These are phyloP conservation scores for Chrysanthemum seticuspe DNA, from an alignment of 129 eudicot species.

Conservation along the genomic window DNA sequence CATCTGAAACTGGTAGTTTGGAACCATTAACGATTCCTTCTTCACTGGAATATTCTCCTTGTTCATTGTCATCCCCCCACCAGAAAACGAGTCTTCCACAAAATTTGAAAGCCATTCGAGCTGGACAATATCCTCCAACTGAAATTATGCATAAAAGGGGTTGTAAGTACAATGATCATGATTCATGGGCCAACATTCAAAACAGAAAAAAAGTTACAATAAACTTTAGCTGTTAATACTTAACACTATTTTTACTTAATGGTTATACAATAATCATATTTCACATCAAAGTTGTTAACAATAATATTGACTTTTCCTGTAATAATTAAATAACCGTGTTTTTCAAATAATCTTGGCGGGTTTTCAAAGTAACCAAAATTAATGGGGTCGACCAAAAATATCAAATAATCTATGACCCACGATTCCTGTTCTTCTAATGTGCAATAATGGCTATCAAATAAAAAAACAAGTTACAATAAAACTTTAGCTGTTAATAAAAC, in stretches of 20 bases:
- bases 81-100: conserved; percentile 84
- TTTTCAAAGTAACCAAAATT: conserved; percentile 26
- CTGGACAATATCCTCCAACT: conserved; percentile 81
- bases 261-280: conserved; percentile 1
- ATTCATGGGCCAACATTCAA: background rate
- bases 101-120: conserved; percentile 95
- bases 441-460: background rate
- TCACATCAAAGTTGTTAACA: conserved; percentile 18
- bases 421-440: background rate
- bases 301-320: conserved; percentile 17
- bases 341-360: conserved; percentile 31
- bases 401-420: background rate
- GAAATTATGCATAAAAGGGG: conserved; percentile 7
- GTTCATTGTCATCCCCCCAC: conserved; percentile 64
- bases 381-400: conserved; percentile 24
- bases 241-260: background rate
- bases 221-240: no score
- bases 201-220: background rate
- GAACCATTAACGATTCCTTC: conserved; percentile 27
- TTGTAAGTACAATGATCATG: conserved; percentile 11
- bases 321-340: conserved; percentile 18
- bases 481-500: no score
- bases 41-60: conserved; percentile 33
- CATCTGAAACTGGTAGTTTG: conserved; percentile 55
- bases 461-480: background rate